Evolutionary conservation across 768 basidiomycete species (phyloP).

Genomic region (Boletellus ananiceps): DNA sequence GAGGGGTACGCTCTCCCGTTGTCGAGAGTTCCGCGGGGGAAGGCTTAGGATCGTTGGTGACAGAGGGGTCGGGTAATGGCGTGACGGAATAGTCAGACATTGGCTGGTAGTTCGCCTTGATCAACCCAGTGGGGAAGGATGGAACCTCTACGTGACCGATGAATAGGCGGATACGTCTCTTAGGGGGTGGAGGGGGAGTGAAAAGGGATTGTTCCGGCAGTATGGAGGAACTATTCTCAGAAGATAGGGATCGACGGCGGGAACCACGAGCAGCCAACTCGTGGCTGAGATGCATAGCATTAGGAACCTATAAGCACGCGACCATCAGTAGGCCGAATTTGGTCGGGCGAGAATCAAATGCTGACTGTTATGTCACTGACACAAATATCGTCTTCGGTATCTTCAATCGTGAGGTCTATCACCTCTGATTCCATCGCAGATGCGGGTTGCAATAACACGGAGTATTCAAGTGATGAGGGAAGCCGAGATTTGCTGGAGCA

Average conservation of each 20-base stretch:
- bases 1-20: not conserved
- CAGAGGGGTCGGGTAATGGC: not conserved
- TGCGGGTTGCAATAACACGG: not conserved
- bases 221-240: constrained; percentile 6
- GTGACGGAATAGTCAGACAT: not conserved
- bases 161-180: constrained; percentile 6
- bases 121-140: constrained; percentile 17
- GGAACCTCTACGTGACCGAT: constrained; percentile 22
- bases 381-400: constrained; percentile 20
- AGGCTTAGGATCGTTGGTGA: not conserved
- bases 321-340: constrained; percentile 5
- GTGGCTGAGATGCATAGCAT: not conserved
- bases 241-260: not conserved
- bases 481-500: constrained; percentile 1
- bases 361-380: constrained; percentile 15
- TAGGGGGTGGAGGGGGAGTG: constrained; percentile 23
- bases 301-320: constrained; percentile 1
- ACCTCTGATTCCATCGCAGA: constrained; percentile 4
- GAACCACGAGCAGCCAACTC: constrained; percentile 2
- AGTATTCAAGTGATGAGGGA: constrained; percentile 1
- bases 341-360: constrained; percentile 7
- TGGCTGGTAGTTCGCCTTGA: constrained; percentile 19
- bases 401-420: constrained; percentile 21
- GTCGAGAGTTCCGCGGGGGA: not conserved
- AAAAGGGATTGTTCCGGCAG: constrained; percentile 22